Conservation (phyloP, 176 grass and related monocot genomes). For the Aegilops sharonensis region DNA sequence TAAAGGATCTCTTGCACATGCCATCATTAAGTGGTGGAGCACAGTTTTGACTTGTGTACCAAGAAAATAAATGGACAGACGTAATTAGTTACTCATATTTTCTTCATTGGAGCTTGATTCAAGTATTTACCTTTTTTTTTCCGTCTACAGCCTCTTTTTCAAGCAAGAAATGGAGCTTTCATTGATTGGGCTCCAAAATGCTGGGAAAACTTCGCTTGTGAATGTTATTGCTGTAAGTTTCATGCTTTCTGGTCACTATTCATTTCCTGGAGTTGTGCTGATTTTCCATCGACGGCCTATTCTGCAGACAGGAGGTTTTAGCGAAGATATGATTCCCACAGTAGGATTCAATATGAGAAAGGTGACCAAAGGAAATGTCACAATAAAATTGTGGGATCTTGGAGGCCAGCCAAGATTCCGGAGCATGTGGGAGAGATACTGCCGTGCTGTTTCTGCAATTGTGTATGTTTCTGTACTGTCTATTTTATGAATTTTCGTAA, state of each 20-base stretch:
- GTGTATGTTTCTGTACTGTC: conserved; percentile 60
- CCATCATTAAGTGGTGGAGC: background rate
- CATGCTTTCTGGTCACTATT: conserved; percentile 1
- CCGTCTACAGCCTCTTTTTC: conserved; percentile 75
- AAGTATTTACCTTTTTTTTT: background rate
- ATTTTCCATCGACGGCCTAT: conserved; percentile 13
- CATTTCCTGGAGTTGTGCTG: background rate
- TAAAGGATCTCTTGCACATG: conserved; percentile 26
- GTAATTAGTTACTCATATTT: background rate
- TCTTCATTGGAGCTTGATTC: background rate
- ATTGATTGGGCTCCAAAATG: conserved; percentile 99
- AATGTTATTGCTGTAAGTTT: conserved; percentile 89
- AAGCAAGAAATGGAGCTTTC: conserved; percentile 99
- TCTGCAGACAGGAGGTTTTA: conserved; percentile 89
- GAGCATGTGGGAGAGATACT: conserved; percentile 99
- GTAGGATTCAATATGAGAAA: conserved; percentile 99
- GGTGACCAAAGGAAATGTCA: conserved; percentile 97
- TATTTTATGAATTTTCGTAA: background rate
- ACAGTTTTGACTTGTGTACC: conserved; percentile 12
- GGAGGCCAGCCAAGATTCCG: conserved; percentile 96
- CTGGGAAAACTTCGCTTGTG: conserved; percentile 96
- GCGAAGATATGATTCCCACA: conserved; percentile 99
- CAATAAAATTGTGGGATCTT: conserved; percentile 99
- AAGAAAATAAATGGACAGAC: background rate
- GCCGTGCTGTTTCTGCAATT: conserved; percentile 96